Base-by-base conservation (phyloP, 208 protist genomes). In the Leishmania tarentolae region DNA sequence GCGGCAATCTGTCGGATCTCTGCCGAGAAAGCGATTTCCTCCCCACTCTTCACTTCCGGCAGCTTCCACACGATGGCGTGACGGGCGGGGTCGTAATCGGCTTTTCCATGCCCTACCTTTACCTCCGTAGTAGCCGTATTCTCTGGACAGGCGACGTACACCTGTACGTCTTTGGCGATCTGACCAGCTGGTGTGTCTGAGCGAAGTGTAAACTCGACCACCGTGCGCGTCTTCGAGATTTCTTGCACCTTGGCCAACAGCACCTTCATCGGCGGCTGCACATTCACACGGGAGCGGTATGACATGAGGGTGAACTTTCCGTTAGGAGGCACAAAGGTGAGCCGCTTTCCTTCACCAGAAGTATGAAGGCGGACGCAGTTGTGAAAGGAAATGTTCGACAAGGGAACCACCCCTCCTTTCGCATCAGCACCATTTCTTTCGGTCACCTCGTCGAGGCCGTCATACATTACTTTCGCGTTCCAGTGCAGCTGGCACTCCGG, bases 311-410 rank as follows among this genome's bases (percentile, higher is more conserved):
- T 96, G 87, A 99, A 99, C 66, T 99, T 97, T 57, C 99, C 99
- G 88, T 99, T 98, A 13, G 98, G 96, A 28, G 99, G 99, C 37
- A 99, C 88, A 89, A 99, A 99, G 11, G 66, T 80, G 44, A 79
- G 82, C 6, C 80, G 87, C 47, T 91, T 81, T 47, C 93, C 92
- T 31, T 83, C 93, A 75, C 99, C 98, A 50, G 98, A 98, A 35
- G 92, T 90, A 71, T 89, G 89, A n/a, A 99, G 91, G 44, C 92
- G 89, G 3, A 99, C 99, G 84, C 99, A 99, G 75, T 99, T 96
- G 90, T 99, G 99, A 87, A 99, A 99, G 9, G 94, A 97, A 40
- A 98, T 92, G 84, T 99, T 98, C 73, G 99, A 97, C 66, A 99
- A 88, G 13, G 89, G 87, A 70, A 98, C 88, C 65, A 80, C 37